Base-by-base conservation (phyloP, 1,139 yeast genomes). In the Debaryomyces sp. region DNA sequence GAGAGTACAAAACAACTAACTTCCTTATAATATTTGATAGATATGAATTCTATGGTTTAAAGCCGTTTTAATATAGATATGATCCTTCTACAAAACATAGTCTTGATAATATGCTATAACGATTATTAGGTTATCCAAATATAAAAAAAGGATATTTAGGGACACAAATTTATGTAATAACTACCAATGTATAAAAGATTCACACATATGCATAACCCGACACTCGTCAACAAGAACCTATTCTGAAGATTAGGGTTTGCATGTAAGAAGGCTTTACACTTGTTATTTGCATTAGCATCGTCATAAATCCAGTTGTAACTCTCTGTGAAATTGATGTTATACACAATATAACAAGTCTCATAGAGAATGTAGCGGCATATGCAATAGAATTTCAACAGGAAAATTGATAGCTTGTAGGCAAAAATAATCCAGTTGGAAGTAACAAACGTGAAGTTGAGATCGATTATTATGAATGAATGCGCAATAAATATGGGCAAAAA, bases 401-500 rank as follows among this genome's bases (percentile, higher is more conserved):
- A 60, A 33, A 54, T 54, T 13, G 58, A 52, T 5, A 55, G 15
- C 27, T 54, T 54, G 54, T 60, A 62, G 9, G 54, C 12, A 17
- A 35, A 45, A 8, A 50, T 34, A 7, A 54, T n/a, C 43, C 39
- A 33, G 5, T 35, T 22, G 17, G 33, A 39, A 24, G 33, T 21
- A 38, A 48, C 44, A 39, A 55, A 52, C 7, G 61, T 64, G 51
- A 59, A 58, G 41, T 53, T 53, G 48, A 54, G 49, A 44, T 57
- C 59, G 15, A 63, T 50, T 24, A 51, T 53, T 9, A 63, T 50
- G 49, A 62, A 65, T 22, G 68, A 63, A 47, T 65, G 67, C 43
- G 66, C 61, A 40, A 66, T 59, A 52, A 64, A 59, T 23, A 64
- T 56, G 12, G 69, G 67, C 44, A 66, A 51, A 44, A 55, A 61